Base-by-base conservation (phyloP, 257 asterid genomes). In the Nicotiana attenuata region DNA sequence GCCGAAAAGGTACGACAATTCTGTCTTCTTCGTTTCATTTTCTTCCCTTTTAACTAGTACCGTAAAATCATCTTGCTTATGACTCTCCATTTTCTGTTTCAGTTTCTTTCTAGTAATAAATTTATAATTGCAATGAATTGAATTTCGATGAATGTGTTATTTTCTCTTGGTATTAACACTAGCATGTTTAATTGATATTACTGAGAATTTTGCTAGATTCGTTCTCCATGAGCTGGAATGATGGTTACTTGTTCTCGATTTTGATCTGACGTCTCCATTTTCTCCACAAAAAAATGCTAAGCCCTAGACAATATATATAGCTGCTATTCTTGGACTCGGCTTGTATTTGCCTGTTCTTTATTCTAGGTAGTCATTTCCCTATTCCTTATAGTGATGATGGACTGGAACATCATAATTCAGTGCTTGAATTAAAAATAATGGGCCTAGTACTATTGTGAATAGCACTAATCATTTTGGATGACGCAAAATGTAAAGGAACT, bases 241-340 rank as follows among this genome's bases (percentile, higher is more conserved):
- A 85, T 63, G 88, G 89, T 88, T 86, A 81, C 80, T 84, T 81
- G 81, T 88, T 90, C 90, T 90, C 90, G 92, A 90, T 90, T 91
- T 91, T 90, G 95, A 90, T 90, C 91, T 83, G 87, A 81, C 38
- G 81, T 28, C 38, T 28, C 71, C 41, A 64, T 14, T 19, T 68
- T 22, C 3, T 61, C 66, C 33, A n/a, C 33, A 22, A 16, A 57
- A n/a, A 20, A 20, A 9, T 60, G 22, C 6, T 19, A 20, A 60
- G 38, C 69, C 41, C 10, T 64, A 28, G 20, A 26, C 41, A 8
- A 41, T 41, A 8, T 41, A 8, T 41, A 41, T 41, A 41, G 50
- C 50, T 41, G 50, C 4, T 52, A 52, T 52, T 13, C 17, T 3
- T 52, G 57, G 57, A 15, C 57, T 52, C 57, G 17, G 5, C 19